phyloP scores from a whole-genome alignment of 306 rosid species.

The Bauhinia variegata region DNA sequence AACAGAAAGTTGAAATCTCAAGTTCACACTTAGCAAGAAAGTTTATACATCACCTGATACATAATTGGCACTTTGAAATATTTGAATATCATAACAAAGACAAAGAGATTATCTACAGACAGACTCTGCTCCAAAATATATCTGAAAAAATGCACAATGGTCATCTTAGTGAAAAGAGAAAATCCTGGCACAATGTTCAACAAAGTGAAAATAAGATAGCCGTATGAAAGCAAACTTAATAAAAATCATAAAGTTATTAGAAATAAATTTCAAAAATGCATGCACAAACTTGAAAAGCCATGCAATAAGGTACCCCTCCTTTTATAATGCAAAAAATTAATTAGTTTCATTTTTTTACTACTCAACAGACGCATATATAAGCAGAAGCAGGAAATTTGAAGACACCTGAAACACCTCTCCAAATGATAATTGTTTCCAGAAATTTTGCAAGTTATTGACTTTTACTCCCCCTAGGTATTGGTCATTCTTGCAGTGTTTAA shows the following conservation, averaged over 20 bases:
- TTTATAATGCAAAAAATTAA: not conserved
- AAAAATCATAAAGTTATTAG: slow-evolving; percentile 21
- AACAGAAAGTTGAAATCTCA: slow-evolving; percentile 28
- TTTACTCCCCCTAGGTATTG: slow-evolving; percentile 20
- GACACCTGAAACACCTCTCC: slow-evolving; percentile 9
- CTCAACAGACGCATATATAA: slow-evolving; percentile 18
- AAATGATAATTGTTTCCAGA: slow-evolving; percentile 3
- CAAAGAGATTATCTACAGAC: slow-evolving; percentile 91
- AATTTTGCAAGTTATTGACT: slow-evolving; percentile 16
- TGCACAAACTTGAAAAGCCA: not conserved
- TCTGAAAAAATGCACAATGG: slow-evolving; percentile 48
- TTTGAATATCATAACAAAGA: slow-evolving; percentile 87
- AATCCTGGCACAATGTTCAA: too few species aligned
- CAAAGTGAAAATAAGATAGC: too few species aligned
- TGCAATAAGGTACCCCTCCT: not conserved
- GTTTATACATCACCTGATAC: slow-evolving; percentile 69
- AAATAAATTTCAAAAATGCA: slow-evolving; percentile 13
- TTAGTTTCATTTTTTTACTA: slow-evolving; percentile 23
- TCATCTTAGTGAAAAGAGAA: slow-evolving; percentile 2
- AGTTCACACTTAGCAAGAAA: slow-evolving; percentile 21
- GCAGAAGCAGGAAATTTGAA: too few species aligned
- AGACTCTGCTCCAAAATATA: slow-evolving; percentile 95
- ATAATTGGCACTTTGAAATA: slow-evolving; percentile 83
- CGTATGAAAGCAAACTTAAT: not conserved
- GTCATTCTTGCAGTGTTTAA: slow-evolving; percentile 9